phyloP scores from a whole-genome alignment of 148 eudicot genomes.

The Vaccinium corymbosum region DNA sequence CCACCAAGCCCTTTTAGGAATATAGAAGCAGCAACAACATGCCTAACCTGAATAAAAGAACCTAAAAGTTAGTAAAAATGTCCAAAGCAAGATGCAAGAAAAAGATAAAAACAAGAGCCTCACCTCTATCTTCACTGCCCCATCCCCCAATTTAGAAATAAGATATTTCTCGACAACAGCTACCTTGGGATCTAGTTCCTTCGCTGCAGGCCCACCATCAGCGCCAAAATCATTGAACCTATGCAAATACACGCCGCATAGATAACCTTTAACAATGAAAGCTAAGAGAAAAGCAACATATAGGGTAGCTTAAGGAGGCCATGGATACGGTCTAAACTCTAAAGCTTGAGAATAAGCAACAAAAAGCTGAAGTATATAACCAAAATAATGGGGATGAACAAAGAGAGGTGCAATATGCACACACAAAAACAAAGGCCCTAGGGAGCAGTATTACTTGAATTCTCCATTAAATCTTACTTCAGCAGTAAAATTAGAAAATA shows the following conservation, averaged over 20 bases:
- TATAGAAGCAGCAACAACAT: slow-evolving; percentile 52
- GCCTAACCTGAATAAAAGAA: slow-evolving; percentile 44
- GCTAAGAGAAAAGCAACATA: not conserved
- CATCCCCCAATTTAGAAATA: slow-evolving; percentile 36
- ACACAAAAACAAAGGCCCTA: not conserved
- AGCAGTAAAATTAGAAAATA: not conserved
- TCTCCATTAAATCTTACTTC: not conserved
- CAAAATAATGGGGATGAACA: not conserved
- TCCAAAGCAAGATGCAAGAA: not conserved
- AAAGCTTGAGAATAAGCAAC: not conserved
- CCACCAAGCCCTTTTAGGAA: slow-evolving; percentile 67
- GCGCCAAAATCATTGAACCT: slow-evolving; percentile 82
- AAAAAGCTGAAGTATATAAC: not conserved
- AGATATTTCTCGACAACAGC: slow-evolving; percentile 32
- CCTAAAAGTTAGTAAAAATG: not conserved
- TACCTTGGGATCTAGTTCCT: slow-evolving; percentile 53
- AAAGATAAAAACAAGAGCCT: slow-evolving; percentile 4
- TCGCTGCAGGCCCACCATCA: slow-evolving; percentile 78
- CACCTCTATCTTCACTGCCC: slow-evolving; percentile 50
- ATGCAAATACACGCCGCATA: not conserved
- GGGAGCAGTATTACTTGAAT: not conserved
- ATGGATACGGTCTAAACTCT: not conserved
- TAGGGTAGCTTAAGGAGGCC: not conserved
- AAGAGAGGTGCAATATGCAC: too few species aligned
- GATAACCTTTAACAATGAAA: not conserved